Conservation (phyloP, 805 yeast genomes). For the Kazachstania viticola region DNA sequence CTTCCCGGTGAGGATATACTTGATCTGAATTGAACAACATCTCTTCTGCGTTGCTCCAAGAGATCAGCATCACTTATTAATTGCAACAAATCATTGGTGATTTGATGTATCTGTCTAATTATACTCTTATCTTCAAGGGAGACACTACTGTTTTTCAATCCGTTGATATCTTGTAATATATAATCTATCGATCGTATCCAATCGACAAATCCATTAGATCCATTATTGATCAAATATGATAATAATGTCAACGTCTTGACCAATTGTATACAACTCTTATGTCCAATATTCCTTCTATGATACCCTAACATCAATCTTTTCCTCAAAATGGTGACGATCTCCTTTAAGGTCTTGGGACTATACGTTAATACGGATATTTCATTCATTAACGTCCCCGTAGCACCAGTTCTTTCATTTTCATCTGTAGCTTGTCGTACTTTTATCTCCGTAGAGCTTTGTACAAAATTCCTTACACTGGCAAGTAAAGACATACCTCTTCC, state of each 20-base stretch:
- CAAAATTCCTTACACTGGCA: conserved; percentile 23
- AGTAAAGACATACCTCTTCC: conserved; percentile 18
- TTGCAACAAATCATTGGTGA: conserved; percentile 29
- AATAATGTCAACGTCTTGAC: conserved; percentile 43
- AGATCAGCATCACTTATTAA: conserved; percentile 22
- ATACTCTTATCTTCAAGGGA: conserved; percentile 14
- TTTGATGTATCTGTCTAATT: conserved; percentile 28
- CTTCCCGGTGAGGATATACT: conserved; percentile 27
- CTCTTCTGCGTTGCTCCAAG: conserved; percentile 17
- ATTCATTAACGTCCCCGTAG: conserved; percentile 43
- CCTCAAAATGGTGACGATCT: conserved; percentile 30
- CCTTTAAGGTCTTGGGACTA: conserved; percentile 28
- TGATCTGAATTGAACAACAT: conserved; percentile 22
- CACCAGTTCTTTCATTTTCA: conserved; percentile 42
- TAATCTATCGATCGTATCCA: conserved; percentile 33
- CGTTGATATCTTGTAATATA: conserved; percentile 16
- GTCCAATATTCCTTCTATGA: conserved; percentile 10
- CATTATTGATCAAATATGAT: conserved; percentile 40
- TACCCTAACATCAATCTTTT: conserved; percentile 28
- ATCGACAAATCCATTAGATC: conserved; percentile 37
- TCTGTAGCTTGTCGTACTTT: conserved; percentile 36
- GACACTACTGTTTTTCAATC: too few relatives aligned
- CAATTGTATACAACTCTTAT: conserved; percentile 29
- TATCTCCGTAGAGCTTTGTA: conserved; percentile 26
- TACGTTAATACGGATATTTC: conserved; percentile 39